Evolutionary conservation across 2,329 filamentous ascomycete species (phyloP), one percentile per base, ranked within the genome.

Genomic region (Chalaropsis ovoidea): DNA sequence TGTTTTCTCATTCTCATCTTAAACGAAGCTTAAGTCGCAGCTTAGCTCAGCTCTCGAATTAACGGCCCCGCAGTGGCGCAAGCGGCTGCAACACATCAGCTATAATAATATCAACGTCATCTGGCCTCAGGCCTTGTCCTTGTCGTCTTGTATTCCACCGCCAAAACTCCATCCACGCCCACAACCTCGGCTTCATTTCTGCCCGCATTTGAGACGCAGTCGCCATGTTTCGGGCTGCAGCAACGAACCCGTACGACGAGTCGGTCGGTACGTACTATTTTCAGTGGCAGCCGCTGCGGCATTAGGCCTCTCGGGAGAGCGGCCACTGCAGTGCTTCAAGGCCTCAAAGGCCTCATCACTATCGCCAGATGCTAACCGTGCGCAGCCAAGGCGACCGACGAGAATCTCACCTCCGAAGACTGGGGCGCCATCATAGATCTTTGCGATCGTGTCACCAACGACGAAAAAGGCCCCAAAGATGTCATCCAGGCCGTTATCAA

Each of bases 401-500:
- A 99, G 82, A 99, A 96, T 77, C 83, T 97, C 71, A 97, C 92
- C 24, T 88, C 87, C 39, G 84, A 95, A 73, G 84, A 86, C 74
- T 86, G 84, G 84, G 81, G 79, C 61, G 82, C 82, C 72, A 85
- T 85, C 71, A 82, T 85, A 74, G 81, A 84, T 72, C 80, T 85
- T 63, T 85, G 82, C 77, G 82, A 85, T 74, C 82, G 82, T 69
- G 82, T 84, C 52, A 73, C 77, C 22, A 75, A 75, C 70, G 81
- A 85, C 68, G 70, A 74, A 65, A 83, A 81, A 70, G 82, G 82
- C 31, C 82, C 89, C 70, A 93, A 93, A 78, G 89, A 95, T 78
- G 90, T 86, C 15, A 89, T 95, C 65, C 88, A 90, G 72, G 88
- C 90, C 73, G 83, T 96, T 79, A 96, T 96, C 77, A 95, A 93